phyloP scores from a whole-genome alignment of 2,329 filamentous ascomycete genomes.

The Phaeophleospora eucalypticola region DNA sequence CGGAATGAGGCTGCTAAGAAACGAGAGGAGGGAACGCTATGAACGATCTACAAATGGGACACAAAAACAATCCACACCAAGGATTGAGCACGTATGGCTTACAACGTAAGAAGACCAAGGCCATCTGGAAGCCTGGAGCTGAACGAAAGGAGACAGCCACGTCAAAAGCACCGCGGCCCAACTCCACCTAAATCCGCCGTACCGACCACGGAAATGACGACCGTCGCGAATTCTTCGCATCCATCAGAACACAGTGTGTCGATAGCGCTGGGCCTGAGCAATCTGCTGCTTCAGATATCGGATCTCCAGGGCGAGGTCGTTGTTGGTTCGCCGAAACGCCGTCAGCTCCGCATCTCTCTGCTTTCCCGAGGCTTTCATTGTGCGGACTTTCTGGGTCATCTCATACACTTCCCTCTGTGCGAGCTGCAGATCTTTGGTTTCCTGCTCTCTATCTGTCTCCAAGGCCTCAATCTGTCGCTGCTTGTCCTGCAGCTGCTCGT shows the following conservation, averaged over 20 bases:
- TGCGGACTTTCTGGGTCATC: background rate
- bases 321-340: background rate
- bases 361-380: background rate
- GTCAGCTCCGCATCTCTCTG: background rate
- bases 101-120: no score
- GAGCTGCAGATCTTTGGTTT: constrained; percentile 1
- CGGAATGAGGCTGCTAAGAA: constrained; percentile 57
- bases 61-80: no score
- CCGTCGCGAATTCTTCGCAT: no score
- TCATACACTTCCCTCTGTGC: constrained; percentile 1
- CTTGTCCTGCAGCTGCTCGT: background rate
- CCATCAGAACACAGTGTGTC: background rate
- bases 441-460: background rate
- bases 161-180: no score
- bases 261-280: background rate
- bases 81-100: no score
- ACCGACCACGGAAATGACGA: no score
- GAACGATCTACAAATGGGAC: constrained; percentile 5
- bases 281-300: background rate
- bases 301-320: background rate
- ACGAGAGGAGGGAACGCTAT: constrained; percentile 46
- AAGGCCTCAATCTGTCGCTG: background rate
- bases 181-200: no score
- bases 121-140: no score
- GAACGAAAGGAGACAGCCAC: no score